These are phyloP conservation scores for Ophiocordyceps australis DNA, from an alignment of 2,329 filamentous ascomycete species.

Conservation along the genomic window DNA sequence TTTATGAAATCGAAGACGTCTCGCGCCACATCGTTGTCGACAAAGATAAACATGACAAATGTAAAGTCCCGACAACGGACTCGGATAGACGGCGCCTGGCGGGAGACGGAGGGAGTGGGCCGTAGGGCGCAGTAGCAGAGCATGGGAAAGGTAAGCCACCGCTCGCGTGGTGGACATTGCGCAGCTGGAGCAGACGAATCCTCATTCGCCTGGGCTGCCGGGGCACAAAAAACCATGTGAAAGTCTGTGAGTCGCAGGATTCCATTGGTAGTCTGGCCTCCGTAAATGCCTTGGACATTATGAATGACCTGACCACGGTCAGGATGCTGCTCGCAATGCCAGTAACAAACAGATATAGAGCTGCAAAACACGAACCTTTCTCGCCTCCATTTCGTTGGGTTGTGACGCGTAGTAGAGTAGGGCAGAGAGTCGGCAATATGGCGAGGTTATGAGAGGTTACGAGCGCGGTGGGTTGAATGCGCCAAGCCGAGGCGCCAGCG, in stretches of 20 bases:
- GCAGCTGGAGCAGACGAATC: constrained; percentile 6
- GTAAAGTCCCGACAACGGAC: constrained; percentile 86
- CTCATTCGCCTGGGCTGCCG: constrained; percentile 12
- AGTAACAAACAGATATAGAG: too few relatives aligned
- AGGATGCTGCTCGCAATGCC: too few relatives aligned
- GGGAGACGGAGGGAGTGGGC: constrained; percentile 50
- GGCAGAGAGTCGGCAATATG: too few relatives aligned
- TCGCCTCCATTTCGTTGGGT: constrained; percentile 17
- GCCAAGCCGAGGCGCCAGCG: too few relatives aligned
- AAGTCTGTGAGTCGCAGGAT: constrained; percentile 44
- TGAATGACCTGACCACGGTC: constrained; percentile 24
- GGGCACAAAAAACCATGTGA: constrained; percentile 37
- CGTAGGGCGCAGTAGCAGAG: constrained; percentile 66
- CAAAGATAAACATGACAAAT: constrained; percentile 81
- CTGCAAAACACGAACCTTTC: constrained; percentile 20
- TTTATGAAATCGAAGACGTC: constrained; percentile 82
- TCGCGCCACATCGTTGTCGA: constrained; percentile 52
- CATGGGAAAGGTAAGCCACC: constrained; percentile 92
- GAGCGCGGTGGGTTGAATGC: too few relatives aligned
- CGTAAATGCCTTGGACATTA: constrained; percentile 40
- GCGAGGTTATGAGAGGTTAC: too few relatives aligned
- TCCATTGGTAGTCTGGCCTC: constrained; percentile 36
- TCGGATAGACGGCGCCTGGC: constrained; percentile 64
- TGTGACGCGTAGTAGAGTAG: too few relatives aligned
- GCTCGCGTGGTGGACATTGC: constrained; percentile 34